These are phyloP conservation scores for Trichophaea hybrida DNA, from an alignment of 2,329 filamentous ascomycete genomes.

Conservation along the genomic window DNA sequence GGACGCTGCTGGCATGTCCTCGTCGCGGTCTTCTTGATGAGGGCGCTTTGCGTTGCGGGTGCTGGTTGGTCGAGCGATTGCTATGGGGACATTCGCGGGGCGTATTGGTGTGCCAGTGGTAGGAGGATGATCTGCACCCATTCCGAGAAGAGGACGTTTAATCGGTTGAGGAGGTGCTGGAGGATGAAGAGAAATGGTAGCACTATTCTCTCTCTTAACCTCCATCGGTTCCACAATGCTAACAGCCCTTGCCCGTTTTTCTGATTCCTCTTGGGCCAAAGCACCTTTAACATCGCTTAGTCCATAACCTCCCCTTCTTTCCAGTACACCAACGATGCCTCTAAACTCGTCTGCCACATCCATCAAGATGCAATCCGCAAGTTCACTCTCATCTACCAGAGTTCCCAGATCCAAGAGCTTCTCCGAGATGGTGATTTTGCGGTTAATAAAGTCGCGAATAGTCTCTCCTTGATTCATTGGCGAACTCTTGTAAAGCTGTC, in stretches of 20 bases:
- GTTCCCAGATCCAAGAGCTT: neutral
- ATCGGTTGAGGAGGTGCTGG: neutral
- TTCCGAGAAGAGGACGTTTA: neutral
- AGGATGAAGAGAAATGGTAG: neutral
- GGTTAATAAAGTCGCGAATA: neutral
- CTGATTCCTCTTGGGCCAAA: neutral
- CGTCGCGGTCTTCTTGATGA: neutral
- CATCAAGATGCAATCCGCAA: constrained; percentile 1
- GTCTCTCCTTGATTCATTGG: neutral
- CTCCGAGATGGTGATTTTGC: neutral
- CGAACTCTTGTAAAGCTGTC: neutral
- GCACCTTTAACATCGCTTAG: neutral
- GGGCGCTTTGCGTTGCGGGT: neutral
- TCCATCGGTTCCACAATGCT: neutral
- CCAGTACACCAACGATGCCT: neutral
- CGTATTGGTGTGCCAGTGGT: neutral
- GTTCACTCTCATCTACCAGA: neutral
- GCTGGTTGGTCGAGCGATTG: neutral
- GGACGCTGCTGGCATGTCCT: neutral
- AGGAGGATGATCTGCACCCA: neutral
- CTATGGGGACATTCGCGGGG: neutral
- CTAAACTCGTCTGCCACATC: neutral
- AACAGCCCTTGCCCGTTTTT: neutral
- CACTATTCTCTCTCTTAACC: neutral
- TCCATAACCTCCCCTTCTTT: neutral